Evolutionary conservation across 2,329 filamentous ascomycete species (phyloP), one percentile per base, ranked within the genome.

Genomic region (Paramyrothecium sp.): DNA sequence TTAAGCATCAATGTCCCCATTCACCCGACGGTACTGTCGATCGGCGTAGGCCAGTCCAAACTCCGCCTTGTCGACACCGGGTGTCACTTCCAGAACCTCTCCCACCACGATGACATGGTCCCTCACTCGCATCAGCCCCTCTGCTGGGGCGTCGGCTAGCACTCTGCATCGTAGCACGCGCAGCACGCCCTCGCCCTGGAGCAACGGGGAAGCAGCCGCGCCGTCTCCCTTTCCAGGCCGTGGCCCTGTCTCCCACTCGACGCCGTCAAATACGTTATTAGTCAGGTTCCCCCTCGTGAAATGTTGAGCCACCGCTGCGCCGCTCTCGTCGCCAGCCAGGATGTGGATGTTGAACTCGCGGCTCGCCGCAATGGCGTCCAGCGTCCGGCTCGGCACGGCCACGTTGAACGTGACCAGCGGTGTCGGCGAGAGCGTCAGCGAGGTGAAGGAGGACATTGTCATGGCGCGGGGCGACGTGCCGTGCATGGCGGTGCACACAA

Each of bases 391-490:
- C 20, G 83, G 83, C 26, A 79, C 75, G 22, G 77, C 77, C 52
- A 86, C 75, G 70, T 86, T 86, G 74, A 87, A 86, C 0, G 78
- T 80, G 7, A 87, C 70, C 12, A 82, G 71, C 1, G 83, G 82
- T 23, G 70, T 74, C 0, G 83, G 82, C n/a, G 66, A 62, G 19
- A 86, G 73, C 17, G 80, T 77, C 23, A 87, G 70, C 0, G 82
- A 84, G 2, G 83, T 83, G 60, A 87, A 80, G 2, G 82, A 85
- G 7, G 84, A 86, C 74, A 85, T 82, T 33, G 84, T 86, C 78
- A 86, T 83, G 51, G 78, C 83, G 33, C 78, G 75, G 7, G 78
- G 66, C 55, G 58, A 69, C 21, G 33, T 50, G 22, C 67, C 60
- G 38, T 73, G 68, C n/a, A 72, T 67, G 21, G 81, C 72, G 21